Evolutionary conservation across 441 rosid species (phyloP), one percentile per base, ranked within the genome.

Genomic region (Populus trichocarpa): DNA sequence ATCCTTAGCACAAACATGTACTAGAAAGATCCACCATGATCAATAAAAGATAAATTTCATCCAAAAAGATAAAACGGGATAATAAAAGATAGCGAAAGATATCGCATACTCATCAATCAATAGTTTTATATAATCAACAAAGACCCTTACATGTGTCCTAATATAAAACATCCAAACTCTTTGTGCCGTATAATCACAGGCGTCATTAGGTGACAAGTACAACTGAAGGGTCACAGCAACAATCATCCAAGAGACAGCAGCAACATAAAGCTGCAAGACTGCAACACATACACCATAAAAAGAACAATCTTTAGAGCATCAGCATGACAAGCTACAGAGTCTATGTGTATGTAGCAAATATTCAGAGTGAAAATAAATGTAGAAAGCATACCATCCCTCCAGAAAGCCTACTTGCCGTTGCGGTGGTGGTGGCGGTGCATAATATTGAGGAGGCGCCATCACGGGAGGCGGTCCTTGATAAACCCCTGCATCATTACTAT

Each of bases 391-490:
- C 93, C 90, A 84, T 87, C 94, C 94, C 38, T 92, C 90, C 14
- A 91, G 81, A 50, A 91, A 92, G 65, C 91, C 88, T 20, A 72
- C 67, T 76, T 91, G 76, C 32, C 64, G 75, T 25, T 57, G 59
- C 25, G 90, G 90, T 1, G 89, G 88, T 25, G 90, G 90, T 0
- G 90, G 75, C 9, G 88, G 67, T 8, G 81, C 83, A 66, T 89
- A 87, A 76, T 92, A 89, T 38, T 83, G 93, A 1, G 90, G 93
- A 30, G 94, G 92, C 13, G 88, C 88, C 87, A 84, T 86, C 23
- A 90, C 93, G 0, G 88, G 89, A 2, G 92, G 87, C 14, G 89
- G 96, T 14, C 88, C 91, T 77, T 86, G 87, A 30, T 87, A 90
- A 38, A 80, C 75, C 26, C 86, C 87, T 84, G 73, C 78, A 73